Conservation (phyloP, 768 basidiomycete species). For the Lentinus tigrinus region DNA sequence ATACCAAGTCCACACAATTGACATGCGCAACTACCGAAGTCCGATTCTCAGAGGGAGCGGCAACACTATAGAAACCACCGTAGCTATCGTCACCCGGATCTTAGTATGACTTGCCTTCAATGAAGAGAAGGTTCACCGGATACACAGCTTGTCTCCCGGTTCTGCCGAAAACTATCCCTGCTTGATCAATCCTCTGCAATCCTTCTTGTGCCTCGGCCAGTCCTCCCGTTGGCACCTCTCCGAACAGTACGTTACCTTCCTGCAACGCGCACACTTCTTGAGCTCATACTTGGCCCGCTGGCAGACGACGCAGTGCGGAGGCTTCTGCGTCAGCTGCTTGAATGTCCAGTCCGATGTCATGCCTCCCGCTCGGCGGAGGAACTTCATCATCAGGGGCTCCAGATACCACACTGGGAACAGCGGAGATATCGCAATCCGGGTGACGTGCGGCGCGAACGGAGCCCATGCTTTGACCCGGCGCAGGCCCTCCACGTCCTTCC, state of each 20-base stretch:
- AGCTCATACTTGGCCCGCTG: conserved; percentile 29
- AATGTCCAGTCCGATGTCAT: background rate
- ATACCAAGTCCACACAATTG: too few relatives aligned
- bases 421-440: conserved; percentile 51
- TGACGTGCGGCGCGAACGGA: conserved; percentile 41
- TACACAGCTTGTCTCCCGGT: too few relatives aligned
- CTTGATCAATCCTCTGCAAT: too few relatives aligned
- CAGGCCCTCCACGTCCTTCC: conserved; percentile 38
- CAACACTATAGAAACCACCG: too few relatives aligned
- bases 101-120: too few relatives aligned
- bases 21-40: too few relatives aligned
- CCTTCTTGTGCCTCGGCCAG: conserved; percentile 44
- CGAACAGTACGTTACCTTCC: conserved; percentile 40
- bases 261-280: conserved; percentile 37
- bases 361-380: background rate
- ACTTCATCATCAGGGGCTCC: conserved; percentile 32
- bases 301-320: conserved; percentile 15
- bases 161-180: too few relatives aligned
- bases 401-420: conserved; percentile 53
- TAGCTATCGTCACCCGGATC: too few relatives aligned
- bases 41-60: too few relatives aligned
- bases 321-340: background rate
- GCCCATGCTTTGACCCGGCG: conserved; percentile 34
- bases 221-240: conserved; percentile 42
- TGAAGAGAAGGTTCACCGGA: too few relatives aligned